Percentiles rank a stretch among this genome's conserved stretches.
These are phyloP conservation scores for Hypomyces perniciosus DNA, from an alignment of 2,329 filamentous ascomycete species.

Conservation along the genomic window DNA sequence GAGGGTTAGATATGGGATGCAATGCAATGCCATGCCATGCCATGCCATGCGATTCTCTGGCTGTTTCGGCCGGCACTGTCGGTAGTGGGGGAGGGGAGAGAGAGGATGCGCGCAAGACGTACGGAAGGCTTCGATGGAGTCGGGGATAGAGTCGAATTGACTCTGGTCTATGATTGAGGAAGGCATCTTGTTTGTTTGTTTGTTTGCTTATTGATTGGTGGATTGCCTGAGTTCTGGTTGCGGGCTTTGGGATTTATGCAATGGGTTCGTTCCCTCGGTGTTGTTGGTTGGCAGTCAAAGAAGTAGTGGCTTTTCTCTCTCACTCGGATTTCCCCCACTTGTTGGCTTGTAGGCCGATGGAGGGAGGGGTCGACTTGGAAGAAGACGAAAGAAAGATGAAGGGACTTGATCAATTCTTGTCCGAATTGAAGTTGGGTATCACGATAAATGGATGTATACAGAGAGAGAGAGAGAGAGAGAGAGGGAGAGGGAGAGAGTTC, in stretches of 20 bases:
- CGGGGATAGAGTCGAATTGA: constrained; percentile 60
- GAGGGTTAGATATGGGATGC: neutral
- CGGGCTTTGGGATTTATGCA: neutral
- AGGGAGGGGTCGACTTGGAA: neutral
- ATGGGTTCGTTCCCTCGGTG: too few species aligned
- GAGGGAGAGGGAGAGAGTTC: neutral
- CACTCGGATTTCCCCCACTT: too few species aligned
- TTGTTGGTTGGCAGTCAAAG: too few species aligned
- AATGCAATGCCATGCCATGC: neutral
- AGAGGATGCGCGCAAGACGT: constrained; percentile 24
- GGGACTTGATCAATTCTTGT: neutral
- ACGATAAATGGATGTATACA: neutral
- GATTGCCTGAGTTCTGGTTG: neutral
- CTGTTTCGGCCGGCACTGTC: constrained; percentile 3
- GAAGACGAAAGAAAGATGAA: neutral
- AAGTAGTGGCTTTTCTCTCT: too few species aligned
- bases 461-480: neutral
- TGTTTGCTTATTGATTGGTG: neutral
- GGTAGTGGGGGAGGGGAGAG: constrained; percentile 2
- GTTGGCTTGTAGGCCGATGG: neutral
- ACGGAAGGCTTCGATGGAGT: constrained; percentile 60
- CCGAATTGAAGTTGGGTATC: neutral
- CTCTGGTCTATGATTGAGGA: constrained; percentile 43
- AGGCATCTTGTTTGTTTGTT: constrained; percentile 36
- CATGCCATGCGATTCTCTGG: neutral